Evolutionary conservation across 345 rosid species (phyloP).

Genomic region (Syzygium aqueum): DNA sequence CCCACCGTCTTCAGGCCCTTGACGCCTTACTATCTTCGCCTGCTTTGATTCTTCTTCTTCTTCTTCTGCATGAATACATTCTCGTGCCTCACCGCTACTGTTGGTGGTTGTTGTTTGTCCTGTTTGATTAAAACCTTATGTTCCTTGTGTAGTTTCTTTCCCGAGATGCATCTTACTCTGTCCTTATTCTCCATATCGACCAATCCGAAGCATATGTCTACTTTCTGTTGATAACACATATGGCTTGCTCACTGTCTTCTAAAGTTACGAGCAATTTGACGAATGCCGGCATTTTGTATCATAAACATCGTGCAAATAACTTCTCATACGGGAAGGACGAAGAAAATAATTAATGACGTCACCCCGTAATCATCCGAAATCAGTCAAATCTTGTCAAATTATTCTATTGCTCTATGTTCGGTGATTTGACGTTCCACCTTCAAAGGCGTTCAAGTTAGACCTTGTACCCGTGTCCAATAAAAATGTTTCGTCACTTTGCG

Average conservation of each 20-base stretch:
- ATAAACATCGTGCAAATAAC: neutral
- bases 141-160: neutral
- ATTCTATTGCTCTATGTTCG: neutral
- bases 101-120: neutral
- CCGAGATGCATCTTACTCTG: neutral
- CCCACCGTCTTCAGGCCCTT: slow-evolving; percentile 21
- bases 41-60: neutral
- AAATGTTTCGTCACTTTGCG: neutral
- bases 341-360: neutral
- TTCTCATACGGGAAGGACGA: neutral
- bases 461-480: neutral
- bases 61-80: neutral
- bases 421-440: neutral
- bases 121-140: neutral
- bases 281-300: neutral
- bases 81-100: neutral
- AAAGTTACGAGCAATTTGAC: neutral
- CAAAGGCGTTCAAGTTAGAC: neutral
- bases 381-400: neutral
- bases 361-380: neutral
- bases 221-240: neutral
- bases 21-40: slow-evolving; percentile 12
- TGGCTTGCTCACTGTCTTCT: neutral
- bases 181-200: neutral
- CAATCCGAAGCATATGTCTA: neutral